Percentiles rank a stretch among this genome's conserved stretches.
Evolutionary conservation across 2,329 filamentous ascomycete genomes (phyloP).

Genomic region (Diplodia scrobiculata): DNA sequence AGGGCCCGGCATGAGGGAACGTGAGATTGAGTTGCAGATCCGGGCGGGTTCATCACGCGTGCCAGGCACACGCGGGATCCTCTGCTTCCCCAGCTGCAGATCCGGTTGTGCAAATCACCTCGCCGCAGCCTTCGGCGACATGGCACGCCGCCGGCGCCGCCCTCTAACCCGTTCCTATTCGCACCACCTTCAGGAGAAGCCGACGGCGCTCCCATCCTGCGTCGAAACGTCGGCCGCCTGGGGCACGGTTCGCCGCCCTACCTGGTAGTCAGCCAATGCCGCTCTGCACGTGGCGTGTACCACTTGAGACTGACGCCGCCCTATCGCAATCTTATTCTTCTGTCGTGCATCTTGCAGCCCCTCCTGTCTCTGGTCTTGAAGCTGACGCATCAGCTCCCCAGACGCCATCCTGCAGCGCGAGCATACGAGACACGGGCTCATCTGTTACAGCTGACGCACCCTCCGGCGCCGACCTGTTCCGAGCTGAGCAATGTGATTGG

Average conservation of each 20-base stretch:
- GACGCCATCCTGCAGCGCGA: background rate
- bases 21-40: slow-evolving; percentile 24
- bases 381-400: background rate
- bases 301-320: background rate
- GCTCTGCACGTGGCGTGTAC: background rate
- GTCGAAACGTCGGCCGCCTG: slow-evolving; percentile 13
- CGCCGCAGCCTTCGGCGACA: background rate
- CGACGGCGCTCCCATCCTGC: background rate
- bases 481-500: background rate
- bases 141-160: slow-evolving; percentile 1
- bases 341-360: background rate
- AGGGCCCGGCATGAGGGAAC: slow-evolving; percentile 11
- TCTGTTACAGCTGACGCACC: no score
- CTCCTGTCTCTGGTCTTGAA: no score
- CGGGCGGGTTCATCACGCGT: background rate
- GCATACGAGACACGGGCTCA: no score
- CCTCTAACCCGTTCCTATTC: background rate
- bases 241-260: background rate
- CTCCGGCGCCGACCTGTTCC: background rate
- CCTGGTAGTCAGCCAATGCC: background rate
- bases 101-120: background rate
- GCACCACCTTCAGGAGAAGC: no score
- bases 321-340: background rate
- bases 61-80: background rate
- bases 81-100: background rate